Evolutionary conservation across 2,329 filamentous ascomycete genomes (phyloP), one percentile per base, ranked within the genome.

Genomic region (Epichloe amarillans): DNA sequence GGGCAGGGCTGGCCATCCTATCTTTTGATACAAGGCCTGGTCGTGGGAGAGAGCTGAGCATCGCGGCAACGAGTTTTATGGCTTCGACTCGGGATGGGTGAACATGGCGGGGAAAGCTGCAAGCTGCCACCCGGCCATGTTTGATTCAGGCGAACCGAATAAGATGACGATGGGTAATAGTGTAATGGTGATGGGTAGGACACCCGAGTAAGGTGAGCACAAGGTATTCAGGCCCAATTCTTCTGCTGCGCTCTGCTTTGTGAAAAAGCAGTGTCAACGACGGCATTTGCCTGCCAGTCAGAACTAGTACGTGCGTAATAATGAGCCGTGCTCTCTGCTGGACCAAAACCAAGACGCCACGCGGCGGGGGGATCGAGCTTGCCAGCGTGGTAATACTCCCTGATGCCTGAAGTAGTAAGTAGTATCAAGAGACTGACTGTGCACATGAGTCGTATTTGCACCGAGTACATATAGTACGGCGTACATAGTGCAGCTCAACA

Each of bases 281-380:
- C 15, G 38, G 38, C 38, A 19, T 41, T 11, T 41, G 39, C 39
- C n/a, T 41, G 39, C 36, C 36, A 38, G 36, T 38, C 36, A 38
- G n/a, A 38, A 30, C 26, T 30, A 8, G 7, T 26, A 3, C 23
- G 2, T 26, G 0, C 23, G 23, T 26, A 3, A 26, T 26, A 3
- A 26, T 26, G 26, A 26, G 26, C 7, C 26, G 26, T 30, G 26
- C 26, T 38, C 15, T n/a, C 14, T 38, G 36, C 5, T 41, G 14
- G 38, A 49, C 37, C 37, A 49, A 26, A 47, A 50, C 23, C 45
- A 53, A 48, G 48, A 50, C 51, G 51, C 51, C 51, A 53, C 48
- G 45, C 48, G 35, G 47, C 45, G 33, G 39, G 45, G 36, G 38
- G 23, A 42, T 40, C 7, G 26, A 33, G 12, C 23, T 46, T 49